Evolutionary conservation across 1,284 basidiomycete genomes (phyloP).

Genomic region (Mycena citricolor): DNA sequence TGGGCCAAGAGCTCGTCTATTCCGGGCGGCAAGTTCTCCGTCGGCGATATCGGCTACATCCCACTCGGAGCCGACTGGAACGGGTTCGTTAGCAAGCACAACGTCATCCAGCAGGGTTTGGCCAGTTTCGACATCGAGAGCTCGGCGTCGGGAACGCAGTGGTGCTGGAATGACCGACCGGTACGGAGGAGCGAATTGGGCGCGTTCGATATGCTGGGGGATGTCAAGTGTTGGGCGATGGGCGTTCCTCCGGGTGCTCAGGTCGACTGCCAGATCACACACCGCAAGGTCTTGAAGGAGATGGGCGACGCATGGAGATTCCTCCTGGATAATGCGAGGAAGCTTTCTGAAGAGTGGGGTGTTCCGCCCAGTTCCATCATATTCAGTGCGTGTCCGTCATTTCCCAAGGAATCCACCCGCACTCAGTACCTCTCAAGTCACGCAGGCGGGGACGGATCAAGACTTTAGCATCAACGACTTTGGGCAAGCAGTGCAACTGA

Average conservation of each 20-base stretch:
- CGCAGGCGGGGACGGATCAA: slow-evolving; percentile 37
- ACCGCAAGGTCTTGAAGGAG: slow-evolving; percentile 32
- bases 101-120: slow-evolving; percentile 35
- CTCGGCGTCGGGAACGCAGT: slow-evolving; percentile 30
- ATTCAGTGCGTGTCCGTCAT: slow-evolving; percentile 35
- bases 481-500: slow-evolving; percentile 23
- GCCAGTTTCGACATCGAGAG: slow-evolving; percentile 24
- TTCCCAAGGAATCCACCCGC: not conserved
- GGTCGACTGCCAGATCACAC: slow-evolving; percentile 39
- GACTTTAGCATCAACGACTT: slow-evolving; percentile 39
- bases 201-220: slow-evolving; percentile 32
- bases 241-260: slow-evolving; percentile 38
- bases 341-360: slow-evolving; percentile 34
- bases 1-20: slow-evolving; percentile 42
- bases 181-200: slow-evolving; percentile 30
- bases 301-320: slow-evolving; percentile 45
- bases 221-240: slow-evolving; percentile 46
- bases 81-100: slow-evolving; percentile 42
- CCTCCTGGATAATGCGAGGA: slow-evolving; percentile 36
- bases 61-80: slow-evolving; percentile 34
- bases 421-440: slow-evolving; percentile 29
- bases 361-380: slow-evolving; percentile 45
- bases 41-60: slow-evolving; percentile 51
- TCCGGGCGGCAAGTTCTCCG: slow-evolving; percentile 37
- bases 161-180: slow-evolving; percentile 37